These are phyloP conservation scores for Pseudogymnoascus destructans DNA, from an alignment of 2,329 filamentous ascomycete species.

Conservation along the genomic window DNA sequence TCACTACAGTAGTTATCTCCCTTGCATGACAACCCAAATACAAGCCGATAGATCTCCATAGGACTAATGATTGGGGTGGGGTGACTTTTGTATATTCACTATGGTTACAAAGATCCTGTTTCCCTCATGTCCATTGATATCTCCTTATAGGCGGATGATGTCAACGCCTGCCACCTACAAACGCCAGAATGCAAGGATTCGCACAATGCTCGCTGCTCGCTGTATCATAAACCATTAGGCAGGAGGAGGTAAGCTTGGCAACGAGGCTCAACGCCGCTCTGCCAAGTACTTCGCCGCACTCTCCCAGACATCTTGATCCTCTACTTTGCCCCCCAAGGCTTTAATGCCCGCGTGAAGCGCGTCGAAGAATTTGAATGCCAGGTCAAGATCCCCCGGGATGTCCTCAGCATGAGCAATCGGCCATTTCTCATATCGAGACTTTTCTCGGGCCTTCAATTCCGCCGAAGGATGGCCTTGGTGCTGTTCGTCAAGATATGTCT, in stretches of 20 bases:
- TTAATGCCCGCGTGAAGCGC: constrained; percentile 45
- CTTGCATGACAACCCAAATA: background rate
- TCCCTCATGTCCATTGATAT: constrained; percentile 5
- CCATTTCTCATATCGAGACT: constrained; percentile 36
- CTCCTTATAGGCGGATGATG: background rate
- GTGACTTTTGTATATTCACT: constrained; percentile 5
- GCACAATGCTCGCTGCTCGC: constrained; percentile 6
- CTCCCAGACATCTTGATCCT: constrained; percentile 38
- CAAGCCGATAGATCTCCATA: background rate
- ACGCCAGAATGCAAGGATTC: constrained; percentile 7
- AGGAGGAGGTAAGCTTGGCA: background rate
- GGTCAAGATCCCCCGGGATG: constrained; percentile 45
- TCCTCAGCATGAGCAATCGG: constrained; percentile 40
- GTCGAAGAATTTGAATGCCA: constrained; percentile 44
- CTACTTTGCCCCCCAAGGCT: constrained; percentile 37
- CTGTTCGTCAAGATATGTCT: constrained; percentile 66
- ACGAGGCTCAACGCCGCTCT: constrained; percentile 17
- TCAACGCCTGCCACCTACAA: constrained; percentile 5
- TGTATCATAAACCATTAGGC: constrained; percentile 7
- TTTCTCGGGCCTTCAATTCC: constrained; percentile 33
- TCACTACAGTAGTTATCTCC: background rate
- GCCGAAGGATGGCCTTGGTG: constrained; percentile 41
- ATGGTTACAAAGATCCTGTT: background rate
- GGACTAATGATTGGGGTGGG: background rate
- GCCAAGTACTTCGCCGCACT: constrained; percentile 40